phyloP scores from a whole-genome alignment of 2,329 filamentous ascomycete genomes.

The Venturia oleaginea region DNA sequence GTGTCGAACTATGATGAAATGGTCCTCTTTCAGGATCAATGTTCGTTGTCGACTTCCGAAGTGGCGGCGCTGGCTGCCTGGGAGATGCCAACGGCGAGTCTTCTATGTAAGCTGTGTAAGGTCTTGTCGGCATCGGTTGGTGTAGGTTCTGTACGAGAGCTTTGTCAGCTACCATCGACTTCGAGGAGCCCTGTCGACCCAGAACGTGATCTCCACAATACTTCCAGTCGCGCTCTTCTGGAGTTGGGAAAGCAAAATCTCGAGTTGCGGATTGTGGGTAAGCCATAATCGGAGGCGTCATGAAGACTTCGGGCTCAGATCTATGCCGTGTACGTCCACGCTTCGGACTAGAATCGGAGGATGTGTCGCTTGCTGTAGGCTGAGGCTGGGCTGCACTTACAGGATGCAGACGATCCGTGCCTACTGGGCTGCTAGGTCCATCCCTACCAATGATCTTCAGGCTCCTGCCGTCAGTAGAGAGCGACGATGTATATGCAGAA shows the following conservation, averaged over 20 bases:
- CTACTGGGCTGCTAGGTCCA: not conserved
- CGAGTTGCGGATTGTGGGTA: not conserved
- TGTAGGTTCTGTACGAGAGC: not conserved
- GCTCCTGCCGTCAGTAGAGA: not conserved
- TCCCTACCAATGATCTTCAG: not conserved
- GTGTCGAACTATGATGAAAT: not conserved
- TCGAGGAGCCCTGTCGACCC: not conserved
- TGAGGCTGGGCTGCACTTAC: not conserved
- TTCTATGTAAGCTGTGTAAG: not conserved
- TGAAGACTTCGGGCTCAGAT: not conserved
- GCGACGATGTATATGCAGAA: not conserved
- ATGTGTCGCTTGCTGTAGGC: not conserved
- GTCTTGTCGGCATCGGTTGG: not conserved
- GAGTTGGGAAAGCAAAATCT: not conserved
- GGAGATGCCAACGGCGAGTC: not conserved
- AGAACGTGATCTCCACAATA: constrained; percentile 4
- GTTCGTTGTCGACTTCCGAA: not conserved
- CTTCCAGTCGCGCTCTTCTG: not conserved
- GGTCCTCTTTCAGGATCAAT: not conserved
- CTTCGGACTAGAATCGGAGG: not conserved
- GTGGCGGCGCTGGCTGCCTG: not conserved
- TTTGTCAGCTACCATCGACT: not conserved
- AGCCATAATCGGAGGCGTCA: not conserved
- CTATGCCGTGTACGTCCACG: not conserved
- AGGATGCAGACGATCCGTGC: not conserved